phyloP scores from a whole-genome alignment of 2,329 filamentous ascomycete species.

The Talaromyces sp. region DNA sequence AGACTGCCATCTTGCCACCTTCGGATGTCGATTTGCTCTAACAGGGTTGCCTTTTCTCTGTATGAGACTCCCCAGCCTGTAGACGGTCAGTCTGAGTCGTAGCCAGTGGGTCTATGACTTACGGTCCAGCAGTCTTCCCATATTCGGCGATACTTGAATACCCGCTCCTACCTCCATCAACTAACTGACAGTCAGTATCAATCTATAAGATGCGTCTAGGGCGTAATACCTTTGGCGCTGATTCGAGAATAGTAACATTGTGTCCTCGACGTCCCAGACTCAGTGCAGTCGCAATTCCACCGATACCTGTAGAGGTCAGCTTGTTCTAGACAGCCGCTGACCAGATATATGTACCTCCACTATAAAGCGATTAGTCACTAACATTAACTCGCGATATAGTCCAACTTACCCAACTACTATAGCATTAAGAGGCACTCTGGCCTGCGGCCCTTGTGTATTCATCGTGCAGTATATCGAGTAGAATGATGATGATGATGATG shows the following conservation, averaged over 20 bases:
- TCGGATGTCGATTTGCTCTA: conserved; percentile 38
- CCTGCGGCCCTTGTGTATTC: conserved; percentile 21
- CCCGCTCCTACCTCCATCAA: conserved; percentile 66
- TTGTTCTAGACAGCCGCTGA: neutral
- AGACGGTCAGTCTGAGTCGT: neutral
- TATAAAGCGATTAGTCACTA: neutral
- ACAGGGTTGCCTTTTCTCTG: conserved; percentile 34
- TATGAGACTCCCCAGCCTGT: conserved; percentile 38
- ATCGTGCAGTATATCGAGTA: neutral
- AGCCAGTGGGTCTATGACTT: conserved; percentile 20
- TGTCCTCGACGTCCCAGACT: conserved; percentile 37
- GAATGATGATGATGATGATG: neutral
- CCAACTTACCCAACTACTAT: conserved; percentile 37
- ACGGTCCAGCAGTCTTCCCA: conserved; percentile 70
- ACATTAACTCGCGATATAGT: neutral
- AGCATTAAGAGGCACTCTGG: conserved; percentile 33
- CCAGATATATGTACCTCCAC: conserved; percentile 6
- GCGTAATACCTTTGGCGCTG: conserved; percentile 32
- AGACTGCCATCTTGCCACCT: conserved; percentile 37
- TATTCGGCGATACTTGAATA: conserved; percentile 79
- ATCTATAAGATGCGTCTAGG: too few relatives aligned
- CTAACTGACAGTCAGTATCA: conserved; percentile 22
- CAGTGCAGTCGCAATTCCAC: conserved; percentile 37
- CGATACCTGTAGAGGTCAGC: conserved; percentile 31
- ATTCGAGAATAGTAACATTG: conserved; percentile 34